phyloP scores from a whole-genome alignment of 2,329 filamentous ascomycete genomes.

The Paracoccidioides lutzii region DNA sequence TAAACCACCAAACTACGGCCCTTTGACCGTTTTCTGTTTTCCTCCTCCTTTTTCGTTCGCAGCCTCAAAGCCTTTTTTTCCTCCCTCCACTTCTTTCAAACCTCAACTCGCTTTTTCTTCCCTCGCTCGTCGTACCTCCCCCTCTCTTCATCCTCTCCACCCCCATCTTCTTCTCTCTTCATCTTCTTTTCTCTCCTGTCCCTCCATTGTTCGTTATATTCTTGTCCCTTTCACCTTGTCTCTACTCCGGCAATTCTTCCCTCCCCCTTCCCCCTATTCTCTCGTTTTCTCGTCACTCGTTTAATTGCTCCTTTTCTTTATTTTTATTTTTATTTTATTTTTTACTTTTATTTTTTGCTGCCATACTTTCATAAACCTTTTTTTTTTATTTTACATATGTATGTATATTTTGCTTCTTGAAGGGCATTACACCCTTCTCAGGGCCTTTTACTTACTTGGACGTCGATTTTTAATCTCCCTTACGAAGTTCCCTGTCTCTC shows the following conservation, averaged over 20 bases:
- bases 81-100: neutral
- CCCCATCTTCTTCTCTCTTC: neutral
- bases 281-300: slow-evolving; percentile 10
- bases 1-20: neutral
- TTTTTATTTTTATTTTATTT: neutral
- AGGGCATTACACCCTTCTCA: neutral
- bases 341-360: too few species aligned
- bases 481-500: neutral
- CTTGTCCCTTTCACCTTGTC: slow-evolving; percentile 3
- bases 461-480: slow-evolving; percentile 6
- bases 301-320: slow-evolving; percentile 10
- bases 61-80: neutral
- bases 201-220: slow-evolving; percentile 3
- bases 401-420: neutral
- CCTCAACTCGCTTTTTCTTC: neutral
- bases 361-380: neutral
- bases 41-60: neutral
- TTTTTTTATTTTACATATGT: neutral
- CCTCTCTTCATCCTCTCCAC: neutral
- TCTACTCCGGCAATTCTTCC: neutral
- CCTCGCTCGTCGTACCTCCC: neutral
- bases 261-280: slow-evolving; percentile 8
- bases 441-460: slow-evolving; percentile 31
- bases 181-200: slow-evolving; percentile 4
- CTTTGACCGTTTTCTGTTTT: neutral